Percentiles rank a stretch among this genome's conserved stretches.
phyloP scores from a whole-genome alignment of 2,329 filamentous ascomycete genomes.

The Hypoxylon sp. region DNA sequence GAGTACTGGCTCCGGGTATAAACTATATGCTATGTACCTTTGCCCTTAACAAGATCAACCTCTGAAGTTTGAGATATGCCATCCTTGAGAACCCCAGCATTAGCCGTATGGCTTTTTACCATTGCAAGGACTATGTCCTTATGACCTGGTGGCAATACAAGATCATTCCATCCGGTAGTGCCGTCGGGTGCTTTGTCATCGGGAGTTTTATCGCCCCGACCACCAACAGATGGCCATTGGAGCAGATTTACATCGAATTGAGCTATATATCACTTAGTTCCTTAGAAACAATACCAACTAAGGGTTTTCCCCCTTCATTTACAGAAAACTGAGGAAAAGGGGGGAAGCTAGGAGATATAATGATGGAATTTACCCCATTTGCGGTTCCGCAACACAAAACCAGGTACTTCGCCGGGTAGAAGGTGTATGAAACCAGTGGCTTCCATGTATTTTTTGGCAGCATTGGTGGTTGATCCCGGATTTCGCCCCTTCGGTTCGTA shows the following conservation, averaged over 20 bases:
- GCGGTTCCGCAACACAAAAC: conserved; percentile 48
- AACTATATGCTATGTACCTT: conserved; percentile 45
- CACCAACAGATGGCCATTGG: conserved; percentile 35
- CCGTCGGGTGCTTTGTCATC: conserved; percentile 5
- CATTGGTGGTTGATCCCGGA: conserved; percentile 11
- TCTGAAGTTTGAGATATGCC: conserved; percentile 23
- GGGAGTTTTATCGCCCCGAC: neutral
- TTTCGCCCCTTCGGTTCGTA: conserved; percentile 27
- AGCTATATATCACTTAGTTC: neutral
- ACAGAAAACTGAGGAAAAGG: too few species aligned
- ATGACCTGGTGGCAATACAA: conserved; percentile 52
- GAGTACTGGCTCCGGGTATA: neutral
- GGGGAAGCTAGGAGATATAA: neutral
- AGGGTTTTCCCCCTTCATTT: too few species aligned
- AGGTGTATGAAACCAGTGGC: conserved; percentile 39
- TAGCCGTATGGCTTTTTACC: conserved; percentile 48
- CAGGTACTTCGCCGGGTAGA: conserved; percentile 47
- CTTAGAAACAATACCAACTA: too few species aligned
- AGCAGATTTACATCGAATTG: conserved; percentile 15
- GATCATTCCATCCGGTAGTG: conserved; percentile 46
- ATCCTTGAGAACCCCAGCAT: conserved; percentile 20
- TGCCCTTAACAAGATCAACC: conserved; percentile 53
- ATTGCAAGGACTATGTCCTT: conserved; percentile 52
- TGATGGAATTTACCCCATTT: conserved; percentile 50
- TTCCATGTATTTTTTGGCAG: conserved; percentile 38